These are phyloP conservation scores for Primulina tabacum DNA, from an alignment of 257 asterid genomes.

Conservation along the genomic window DNA sequence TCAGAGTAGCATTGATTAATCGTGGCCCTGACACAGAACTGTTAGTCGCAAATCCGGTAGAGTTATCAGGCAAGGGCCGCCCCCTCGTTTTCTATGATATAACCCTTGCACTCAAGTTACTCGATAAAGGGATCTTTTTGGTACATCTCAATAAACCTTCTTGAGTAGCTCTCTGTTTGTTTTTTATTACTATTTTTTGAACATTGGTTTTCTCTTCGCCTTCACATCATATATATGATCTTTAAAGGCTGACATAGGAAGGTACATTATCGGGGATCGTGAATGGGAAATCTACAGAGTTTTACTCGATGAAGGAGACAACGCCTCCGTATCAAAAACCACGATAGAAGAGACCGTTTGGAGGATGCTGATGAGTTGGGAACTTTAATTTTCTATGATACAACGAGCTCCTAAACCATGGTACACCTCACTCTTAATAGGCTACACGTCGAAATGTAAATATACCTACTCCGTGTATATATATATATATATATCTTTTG, in stretches of 20 bases:
- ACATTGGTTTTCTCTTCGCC: neutral
- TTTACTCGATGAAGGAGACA: constrained; percentile 71
- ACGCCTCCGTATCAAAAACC: constrained; percentile 44
- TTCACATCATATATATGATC: neutral
- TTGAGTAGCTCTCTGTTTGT: constrained; percentile 1
- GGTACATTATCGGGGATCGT: constrained; percentile 62
- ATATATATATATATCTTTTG: too few species aligned
- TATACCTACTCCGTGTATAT: neutral
- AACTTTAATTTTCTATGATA: constrained; percentile 23
- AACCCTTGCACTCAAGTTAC: constrained; percentile 59
- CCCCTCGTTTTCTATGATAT: constrained; percentile 78
- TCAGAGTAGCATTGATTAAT: constrained; percentile 52
- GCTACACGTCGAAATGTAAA: neutral
- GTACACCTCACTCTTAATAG: neutral
- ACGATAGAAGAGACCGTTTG: constrained; percentile 69
- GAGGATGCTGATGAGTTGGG: constrained; percentile 90
- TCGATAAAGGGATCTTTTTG: constrained; percentile 54
- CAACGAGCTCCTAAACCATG: neutral
- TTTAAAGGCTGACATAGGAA: constrained; percentile 76
- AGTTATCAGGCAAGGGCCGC: constrained; percentile 73
- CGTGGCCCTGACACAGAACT: constrained; percentile 76
- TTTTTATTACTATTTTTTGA: neutral
- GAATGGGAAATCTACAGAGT: constrained; percentile 91
- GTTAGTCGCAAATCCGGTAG: constrained; percentile 73
- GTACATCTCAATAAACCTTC: constrained; percentile 34